Evolutionary conservation across 2,329 filamentous ascomycete species (phyloP), one percentile per base, ranked within the genome.

Genomic region (Mycosphaerella sp.): DNA sequence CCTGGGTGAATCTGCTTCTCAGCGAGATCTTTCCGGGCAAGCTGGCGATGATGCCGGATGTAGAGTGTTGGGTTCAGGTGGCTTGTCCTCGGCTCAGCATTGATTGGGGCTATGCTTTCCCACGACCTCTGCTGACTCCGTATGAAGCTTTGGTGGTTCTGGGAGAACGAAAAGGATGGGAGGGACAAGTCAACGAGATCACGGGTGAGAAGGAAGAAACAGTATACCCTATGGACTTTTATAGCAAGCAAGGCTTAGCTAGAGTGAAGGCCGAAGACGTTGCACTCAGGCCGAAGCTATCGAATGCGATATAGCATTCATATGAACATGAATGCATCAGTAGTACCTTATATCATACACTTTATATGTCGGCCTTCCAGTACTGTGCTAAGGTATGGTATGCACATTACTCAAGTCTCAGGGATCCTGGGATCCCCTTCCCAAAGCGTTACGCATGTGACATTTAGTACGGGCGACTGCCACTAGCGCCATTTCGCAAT

Each of bases 11-110:
- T 59, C 68, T 98, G 1, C 74, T 97, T 8, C 78, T 98, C 3
- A 93, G 86, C 56, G 93, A 98, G 74, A 97, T 98, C 49, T 96
- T 97, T 68, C 93, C 94, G 0, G 90, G 89, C 0, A 98, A 97
- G 73, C 72, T 98, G 59, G 89, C 88, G 0, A 83, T 93, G 75
- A 96, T 98, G 89, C 62, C 62, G 27, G 91, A 97, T 64, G 87
- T 98, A 2, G 91, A 96, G 66, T 95, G 89, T 62, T 98, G 93
- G 93, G 91, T 98, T 35, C 93, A 98, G 71, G 89, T 98, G 44
- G 93, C 93, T 4, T 98, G 93, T 71, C 93, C 93, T n/a, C 76
- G 93, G 44, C 67, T 98, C 67, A 97, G 91, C 69, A 98, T 98
- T 60, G 93, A 98, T 71, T 98, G 93, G 93, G 93, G 93, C 0